Evolutionary conservation across 2,329 filamentous ascomycete genomes (phyloP).

Genomic region (Didymella segeticola): DNA sequence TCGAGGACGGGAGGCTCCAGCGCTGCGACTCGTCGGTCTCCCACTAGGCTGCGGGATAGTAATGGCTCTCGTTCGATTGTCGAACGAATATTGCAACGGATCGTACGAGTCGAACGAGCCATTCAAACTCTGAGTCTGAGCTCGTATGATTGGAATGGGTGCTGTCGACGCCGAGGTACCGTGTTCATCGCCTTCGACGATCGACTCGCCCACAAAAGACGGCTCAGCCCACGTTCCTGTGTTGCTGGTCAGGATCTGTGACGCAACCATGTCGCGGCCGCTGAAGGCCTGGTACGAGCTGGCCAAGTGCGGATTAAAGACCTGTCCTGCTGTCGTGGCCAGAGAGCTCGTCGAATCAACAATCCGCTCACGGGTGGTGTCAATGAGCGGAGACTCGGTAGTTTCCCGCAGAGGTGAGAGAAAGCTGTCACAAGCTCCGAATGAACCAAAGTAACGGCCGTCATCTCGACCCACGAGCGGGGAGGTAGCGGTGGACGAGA

Average conservation of each 20-base stretch:
- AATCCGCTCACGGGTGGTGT: conserved; percentile 33
- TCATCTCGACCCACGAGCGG: conserved; percentile 30
- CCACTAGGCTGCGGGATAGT: conserved; percentile 36
- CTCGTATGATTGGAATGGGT: conserved; percentile 42
- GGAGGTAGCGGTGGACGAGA: conserved; percentile 37
- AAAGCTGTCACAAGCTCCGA: conserved; percentile 32
- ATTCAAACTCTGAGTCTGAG: conserved; percentile 25
- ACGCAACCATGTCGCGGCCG: conserved; percentile 36
- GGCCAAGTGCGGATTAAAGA: conserved; percentile 41
- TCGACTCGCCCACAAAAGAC: conserved; percentile 37
- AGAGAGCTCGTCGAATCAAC: conserved; percentile 27
- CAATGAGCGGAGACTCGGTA: conserved; percentile 31
- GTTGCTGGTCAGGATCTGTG: conserved; percentile 36
- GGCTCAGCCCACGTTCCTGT: conserved; percentile 41
- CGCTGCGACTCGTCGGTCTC: conserved; percentile 22
- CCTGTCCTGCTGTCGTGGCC: conserved; percentile 29
- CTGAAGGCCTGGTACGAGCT: conserved; percentile 40
- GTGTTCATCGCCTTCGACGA: conserved; percentile 34
- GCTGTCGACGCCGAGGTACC: conserved; percentile 23
- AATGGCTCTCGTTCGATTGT: conserved; percentile 33
- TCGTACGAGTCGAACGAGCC: conserved; percentile 22
- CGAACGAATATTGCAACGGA: conserved; percentile 9
- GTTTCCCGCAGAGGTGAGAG: conserved; percentile 24
- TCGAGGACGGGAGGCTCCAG: conserved; percentile 11
- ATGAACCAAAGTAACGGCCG: conserved; percentile 28